A percentile compares a stretch with the other conserved stretches of the same genome.
These are phyloP conservation scores for Sporothrix pseudoabietina DNA, from an alignment of 2,329 filamentous ascomycete genomes.

Conservation along the genomic window DNA sequence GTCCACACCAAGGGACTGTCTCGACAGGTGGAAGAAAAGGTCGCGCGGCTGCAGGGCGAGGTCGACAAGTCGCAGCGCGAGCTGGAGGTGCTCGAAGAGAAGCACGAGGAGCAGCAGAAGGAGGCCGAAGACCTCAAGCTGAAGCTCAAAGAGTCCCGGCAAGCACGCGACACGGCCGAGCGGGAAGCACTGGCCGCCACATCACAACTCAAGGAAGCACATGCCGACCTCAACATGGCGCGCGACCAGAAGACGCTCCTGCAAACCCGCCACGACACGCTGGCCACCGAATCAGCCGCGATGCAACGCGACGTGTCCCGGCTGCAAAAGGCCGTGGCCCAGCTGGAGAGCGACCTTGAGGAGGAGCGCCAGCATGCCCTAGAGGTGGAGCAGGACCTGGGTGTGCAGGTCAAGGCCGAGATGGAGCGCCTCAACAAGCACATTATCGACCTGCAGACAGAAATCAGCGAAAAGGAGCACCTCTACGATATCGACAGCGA, in stretches of 20 bases:
- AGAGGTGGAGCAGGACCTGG: conserved; percentile 63
- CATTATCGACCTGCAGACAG: conserved; percentile 63
- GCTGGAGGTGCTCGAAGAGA: conserved; percentile 55
- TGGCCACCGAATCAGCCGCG: conserved; percentile 66
- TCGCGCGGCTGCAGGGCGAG: conserved; percentile 66
- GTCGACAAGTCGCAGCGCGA: conserved; percentile 57
- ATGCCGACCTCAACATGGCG: conserved; percentile 61
- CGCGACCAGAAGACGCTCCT: conserved; percentile 68
- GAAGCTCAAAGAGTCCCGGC: conserved; percentile 49
- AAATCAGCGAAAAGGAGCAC: conserved; percentile 69
- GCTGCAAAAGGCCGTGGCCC: conserved; percentile 50
- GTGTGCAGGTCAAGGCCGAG: conserved; percentile 51
- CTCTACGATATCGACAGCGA: conserved; percentile 71
- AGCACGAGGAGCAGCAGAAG: conserved; percentile 50
- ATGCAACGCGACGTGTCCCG: conserved; percentile 65
- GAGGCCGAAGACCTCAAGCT: conserved; percentile 51
- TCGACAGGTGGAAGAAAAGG: conserved; percentile 73
- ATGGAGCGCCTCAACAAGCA: conserved; percentile 58
- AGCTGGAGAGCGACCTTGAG: conserved; percentile 53
- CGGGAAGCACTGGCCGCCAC: conserved; percentile 46
- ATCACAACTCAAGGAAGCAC: conserved; percentile 56
- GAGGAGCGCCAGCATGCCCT: conserved; percentile 60
- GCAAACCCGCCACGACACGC: conserved; percentile 67
- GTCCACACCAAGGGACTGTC: conserved; percentile 73
- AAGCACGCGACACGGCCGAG: conserved; percentile 48